Percentiles rank a stretch among this genome's conserved stretches.
These are phyloP conservation scores for Anisodus acutangulus DNA, from an alignment of 257 asterid genomes.

Conservation along the genomic window DNA sequence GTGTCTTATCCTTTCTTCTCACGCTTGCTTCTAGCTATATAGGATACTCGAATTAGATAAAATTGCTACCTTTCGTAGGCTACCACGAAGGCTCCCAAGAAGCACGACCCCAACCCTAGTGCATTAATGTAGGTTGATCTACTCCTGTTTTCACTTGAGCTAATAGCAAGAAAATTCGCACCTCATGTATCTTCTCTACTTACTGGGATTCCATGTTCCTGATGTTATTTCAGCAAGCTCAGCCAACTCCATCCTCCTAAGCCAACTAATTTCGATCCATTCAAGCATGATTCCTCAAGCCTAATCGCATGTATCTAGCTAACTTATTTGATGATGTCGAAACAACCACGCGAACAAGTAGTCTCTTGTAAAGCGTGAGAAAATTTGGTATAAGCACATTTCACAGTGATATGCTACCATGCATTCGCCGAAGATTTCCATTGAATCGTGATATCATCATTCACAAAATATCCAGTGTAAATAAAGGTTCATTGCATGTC, in stretches of 20 bases:
- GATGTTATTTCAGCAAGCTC: neutral
- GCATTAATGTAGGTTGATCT: neutral
- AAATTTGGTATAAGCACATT: neutral
- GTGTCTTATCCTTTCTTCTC: neutral
- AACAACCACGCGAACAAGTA: neutral
- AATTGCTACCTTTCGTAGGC: neutral
- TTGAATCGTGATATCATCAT: constrained; percentile 22
- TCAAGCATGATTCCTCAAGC: neutral
- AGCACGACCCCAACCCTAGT: constrained; percentile 10
- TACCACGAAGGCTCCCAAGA: neutral
- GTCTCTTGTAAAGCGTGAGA: neutral
- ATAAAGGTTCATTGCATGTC: constrained; percentile 7
- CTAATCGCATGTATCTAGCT: constrained; percentile 15
- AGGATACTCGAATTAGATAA: neutral
- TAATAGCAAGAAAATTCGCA: neutral
- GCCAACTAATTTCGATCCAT: neutral
- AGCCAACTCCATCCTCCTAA: constrained; percentile 2
- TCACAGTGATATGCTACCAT: constrained; percentile 3
- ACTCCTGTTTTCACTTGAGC: neutral
- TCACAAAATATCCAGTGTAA: constrained; percentile 19
- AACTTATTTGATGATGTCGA: neutral
- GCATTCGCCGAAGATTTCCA: neutral
- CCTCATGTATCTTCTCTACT: neutral
- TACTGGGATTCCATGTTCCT: neutral
- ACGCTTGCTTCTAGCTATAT: neutral